Evolutionary conservation across 306 rosid species (phyloP), one percentile per base, ranked within the genome.

Genomic region (Clitoria ternatea): DNA sequence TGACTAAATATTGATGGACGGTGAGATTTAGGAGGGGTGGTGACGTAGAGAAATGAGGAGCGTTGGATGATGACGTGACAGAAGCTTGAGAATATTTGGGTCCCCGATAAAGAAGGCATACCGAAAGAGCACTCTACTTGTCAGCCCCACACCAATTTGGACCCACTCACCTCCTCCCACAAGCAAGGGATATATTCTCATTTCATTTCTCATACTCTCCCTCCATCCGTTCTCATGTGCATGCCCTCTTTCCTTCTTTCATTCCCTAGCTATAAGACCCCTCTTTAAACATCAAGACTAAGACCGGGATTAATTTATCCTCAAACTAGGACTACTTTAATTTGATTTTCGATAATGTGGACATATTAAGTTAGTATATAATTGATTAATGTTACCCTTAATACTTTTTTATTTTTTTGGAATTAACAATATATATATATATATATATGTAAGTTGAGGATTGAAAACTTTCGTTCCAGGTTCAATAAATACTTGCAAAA

Each of bases 141-240:
- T 10, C 83, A 88, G 83, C 59, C 89, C 85, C 75, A 94, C 85
- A 69, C 77, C 1, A 1, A 36, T 57, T 56, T 32, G 64, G 64
- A 57, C 64, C 64, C 64, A 57, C 83, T 35, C 52, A 57, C 73
- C 95, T 88, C 91, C 81, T 79, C 82, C 87, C 6, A 78, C 96
- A 95, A 91, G 96, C 92, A 91, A 95, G 77, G 96, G 77, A 94
- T 85, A 89, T 74, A 89, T 91, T 95, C 97, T 30, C 74, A 0
- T 35, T 2, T 18, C 70, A 29, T 29, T 29, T 4, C 42, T 8
- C 0, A 7, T 36, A 36, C 11, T 26, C 11, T 27, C 59, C 2
- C 59, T 23, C 32, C 3, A 3, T 13, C 30, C 14, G 19, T 24
- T 54, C 50, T 80, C 83, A 77, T 72, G 80, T 84, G 4, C 54